phyloP scores from a whole-genome alignment of 2,329 filamentous ascomycete genomes.

The Fusarium robinianum region DNA sequence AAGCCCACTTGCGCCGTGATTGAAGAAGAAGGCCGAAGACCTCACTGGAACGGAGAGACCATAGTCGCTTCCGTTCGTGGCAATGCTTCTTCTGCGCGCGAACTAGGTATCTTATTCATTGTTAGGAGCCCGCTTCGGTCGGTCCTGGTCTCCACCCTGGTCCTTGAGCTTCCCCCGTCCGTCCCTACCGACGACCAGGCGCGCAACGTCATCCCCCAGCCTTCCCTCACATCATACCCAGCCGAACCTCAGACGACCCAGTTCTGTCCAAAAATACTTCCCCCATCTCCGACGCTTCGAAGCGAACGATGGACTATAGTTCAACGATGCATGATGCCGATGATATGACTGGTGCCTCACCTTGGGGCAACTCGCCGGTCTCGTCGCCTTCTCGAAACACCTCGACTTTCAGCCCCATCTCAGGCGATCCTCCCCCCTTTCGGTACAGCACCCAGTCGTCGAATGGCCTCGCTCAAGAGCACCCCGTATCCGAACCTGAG shows the following conservation, averaged over 20 bases:
- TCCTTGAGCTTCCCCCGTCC: constrained; percentile 12
- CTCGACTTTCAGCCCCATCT: constrained; percentile 48
- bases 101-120: constrained; percentile 10
- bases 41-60: constrained; percentile 5
- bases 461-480: constrained; percentile 48
- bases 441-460: constrained; percentile 49
- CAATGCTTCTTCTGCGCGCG: constrained; percentile 14
- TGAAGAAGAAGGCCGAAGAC: too few relatives aligned
- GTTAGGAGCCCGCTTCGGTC: constrained; percentile 12
- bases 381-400: constrained; percentile 55
- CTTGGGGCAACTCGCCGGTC: constrained; percentile 60
- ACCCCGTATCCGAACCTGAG: constrained; percentile 42
- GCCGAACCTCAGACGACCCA: constrained; percentile 12
- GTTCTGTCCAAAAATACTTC: too few relatives aligned
- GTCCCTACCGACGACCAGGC: constrained; percentile 12
- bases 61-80: constrained; percentile 9
- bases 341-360: constrained; percentile 56
- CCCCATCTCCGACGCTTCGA: constrained; percentile 12
- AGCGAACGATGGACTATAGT: constrained; percentile 60
- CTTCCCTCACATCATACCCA: constrained; percentile 23
- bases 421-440: constrained; percentile 50
- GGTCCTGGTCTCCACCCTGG: constrained; percentile 18
- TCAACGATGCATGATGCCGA: constrained; percentile 60
- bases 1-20: constrained; percentile 8
- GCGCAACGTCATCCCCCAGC: constrained; percentile 34